These are phyloP conservation scores for Rauvolfia tetraphylla DNA, from an alignment of 257 asterid species.

Conservation along the genomic window DNA sequence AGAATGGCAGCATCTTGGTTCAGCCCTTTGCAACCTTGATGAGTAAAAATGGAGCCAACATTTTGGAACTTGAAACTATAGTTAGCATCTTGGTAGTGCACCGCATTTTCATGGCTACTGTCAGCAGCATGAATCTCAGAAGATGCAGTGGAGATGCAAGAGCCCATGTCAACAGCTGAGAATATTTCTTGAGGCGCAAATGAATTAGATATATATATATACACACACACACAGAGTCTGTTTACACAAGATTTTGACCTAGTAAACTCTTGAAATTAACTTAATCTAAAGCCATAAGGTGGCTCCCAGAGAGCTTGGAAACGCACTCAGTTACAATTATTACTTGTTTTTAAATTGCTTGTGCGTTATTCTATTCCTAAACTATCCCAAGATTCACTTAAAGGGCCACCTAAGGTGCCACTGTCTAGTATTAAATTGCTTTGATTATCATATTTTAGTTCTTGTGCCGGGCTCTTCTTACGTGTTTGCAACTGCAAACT, in stretches of 20 bases:
- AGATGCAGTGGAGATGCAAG: constrained; percentile 63
- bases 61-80: constrained; percentile 16
- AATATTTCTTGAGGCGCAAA: constrained; percentile 17
- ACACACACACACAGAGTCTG: not conserved
- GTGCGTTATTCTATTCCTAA: constrained; percentile 25
- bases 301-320: constrained; percentile 41
- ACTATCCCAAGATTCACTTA: constrained; percentile 74
- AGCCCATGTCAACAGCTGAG: constrained; percentile 43
- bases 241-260: constrained; percentile 41
- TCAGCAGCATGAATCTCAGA: constrained; percentile 52
- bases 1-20: constrained; percentile 79
- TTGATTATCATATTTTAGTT: not conserved
- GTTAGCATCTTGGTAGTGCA: constrained; percentile 25
- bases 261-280: constrained; percentile 34
- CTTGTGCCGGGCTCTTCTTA: not conserved
- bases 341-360: constrained; percentile 22
- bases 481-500: constrained; percentile 7
- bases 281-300: constrained; percentile 13
- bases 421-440: not conserved
- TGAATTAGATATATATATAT: constrained; percentile 25
- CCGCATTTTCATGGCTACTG: constrained; percentile 59
- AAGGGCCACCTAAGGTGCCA: constrained; percentile 50
- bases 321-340: constrained; percentile 39
- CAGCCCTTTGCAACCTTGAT: constrained; percentile 60
- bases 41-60: constrained; percentile 58